Conservation (phyloP, 495 filamentous ascomycete genomes). For the Penicillium steckii region DNA sequence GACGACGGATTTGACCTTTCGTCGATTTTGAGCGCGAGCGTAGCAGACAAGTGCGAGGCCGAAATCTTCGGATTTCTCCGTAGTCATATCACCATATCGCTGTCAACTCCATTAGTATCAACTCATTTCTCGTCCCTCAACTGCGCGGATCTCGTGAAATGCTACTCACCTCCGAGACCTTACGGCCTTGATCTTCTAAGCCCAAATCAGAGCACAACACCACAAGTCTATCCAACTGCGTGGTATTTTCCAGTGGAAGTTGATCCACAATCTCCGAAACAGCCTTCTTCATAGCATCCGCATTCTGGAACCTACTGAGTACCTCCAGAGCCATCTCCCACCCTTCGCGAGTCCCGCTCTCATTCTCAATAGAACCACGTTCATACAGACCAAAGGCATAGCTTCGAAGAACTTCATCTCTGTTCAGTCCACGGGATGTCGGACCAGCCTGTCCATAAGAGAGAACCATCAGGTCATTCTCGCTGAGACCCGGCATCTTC, state of each 20-base stretch:
- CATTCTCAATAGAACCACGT: slow-evolving; percentile 40
- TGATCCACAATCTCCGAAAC: slow-evolving; percentile 63
- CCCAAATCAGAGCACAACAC: slow-evolving; percentile 65
- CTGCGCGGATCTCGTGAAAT: too few species aligned
- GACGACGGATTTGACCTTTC: slow-evolving; percentile 76
- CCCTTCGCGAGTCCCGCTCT: slow-evolving; percentile 55
- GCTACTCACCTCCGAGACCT: slow-evolving; percentile 70
- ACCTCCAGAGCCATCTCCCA: slow-evolving; percentile 86
- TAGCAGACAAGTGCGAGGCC: slow-evolving; percentile 84
- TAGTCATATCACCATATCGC: slow-evolving; percentile 74
- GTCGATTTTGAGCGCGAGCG: slow-evolving; percentile 68
- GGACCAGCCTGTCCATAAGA: slow-evolving; percentile 45
- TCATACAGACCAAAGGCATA: slow-evolving; percentile 61
- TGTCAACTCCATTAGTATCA: slow-evolving; percentile 30
- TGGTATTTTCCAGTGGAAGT: slow-evolving; percentile 61
- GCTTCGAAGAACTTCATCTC: slow-evolving; percentile 69
- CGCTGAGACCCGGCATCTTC: slow-evolving; percentile 44
- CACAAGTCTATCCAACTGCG: slow-evolving; percentile 74
- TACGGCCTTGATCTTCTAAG: slow-evolving; percentile 67
- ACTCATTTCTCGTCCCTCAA: too few species aligned
- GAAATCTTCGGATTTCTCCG: slow-evolving; percentile 65
- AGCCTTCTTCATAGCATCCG: slow-evolving; percentile 59
- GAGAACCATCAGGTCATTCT: slow-evolving; percentile 63
- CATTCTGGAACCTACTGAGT: slow-evolving; percentile 69
- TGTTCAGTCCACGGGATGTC: slow-evolving; percentile 30